These are phyloP conservation scores for Saccharomycopsis microspora DNA, from an alignment of 805 yeast genomes.

Conservation along the genomic window DNA sequence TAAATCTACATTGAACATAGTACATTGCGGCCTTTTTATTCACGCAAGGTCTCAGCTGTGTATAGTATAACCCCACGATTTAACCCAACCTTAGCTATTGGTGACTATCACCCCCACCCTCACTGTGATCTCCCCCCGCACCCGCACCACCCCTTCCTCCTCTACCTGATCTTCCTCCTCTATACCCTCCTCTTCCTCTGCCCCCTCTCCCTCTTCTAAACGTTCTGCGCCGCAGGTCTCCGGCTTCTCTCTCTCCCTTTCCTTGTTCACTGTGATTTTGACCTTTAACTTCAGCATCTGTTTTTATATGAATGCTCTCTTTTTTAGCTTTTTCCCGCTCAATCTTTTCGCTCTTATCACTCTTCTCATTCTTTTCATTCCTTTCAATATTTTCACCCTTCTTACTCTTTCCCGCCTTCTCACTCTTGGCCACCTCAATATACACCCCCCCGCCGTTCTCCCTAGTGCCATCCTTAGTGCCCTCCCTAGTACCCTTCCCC, in stretches of 20 bases:
- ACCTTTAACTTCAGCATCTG: neutral
- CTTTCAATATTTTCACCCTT: neutral
- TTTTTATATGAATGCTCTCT: neutral
- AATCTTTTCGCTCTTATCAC: neutral
- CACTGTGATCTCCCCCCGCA: too few species aligned
- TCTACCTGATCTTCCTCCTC: slow-evolving; percentile 3
- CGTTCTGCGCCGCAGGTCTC: neutral
- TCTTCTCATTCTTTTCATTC: neutral
- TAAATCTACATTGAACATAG: too few species aligned
- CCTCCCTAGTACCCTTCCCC: neutral
- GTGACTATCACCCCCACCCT: too few species aligned
- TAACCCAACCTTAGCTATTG: too few species aligned
- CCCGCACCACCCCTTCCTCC: neutral
- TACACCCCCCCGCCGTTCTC: neutral
- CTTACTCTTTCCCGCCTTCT: neutral
- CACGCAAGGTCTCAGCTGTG: too few species aligned
- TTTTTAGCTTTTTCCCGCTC: neutral
- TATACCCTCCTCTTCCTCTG: slow-evolving; percentile 2
- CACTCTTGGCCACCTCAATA: neutral
- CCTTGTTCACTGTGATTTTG: neutral
- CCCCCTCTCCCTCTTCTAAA: neutral
- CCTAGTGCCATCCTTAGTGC: neutral
- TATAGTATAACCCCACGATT: too few species aligned
- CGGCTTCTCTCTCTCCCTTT: neutral
- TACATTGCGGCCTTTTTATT: too few species aligned